Conservation (phyloP, 805 yeast species). For the Candida boleticola region DNA sequence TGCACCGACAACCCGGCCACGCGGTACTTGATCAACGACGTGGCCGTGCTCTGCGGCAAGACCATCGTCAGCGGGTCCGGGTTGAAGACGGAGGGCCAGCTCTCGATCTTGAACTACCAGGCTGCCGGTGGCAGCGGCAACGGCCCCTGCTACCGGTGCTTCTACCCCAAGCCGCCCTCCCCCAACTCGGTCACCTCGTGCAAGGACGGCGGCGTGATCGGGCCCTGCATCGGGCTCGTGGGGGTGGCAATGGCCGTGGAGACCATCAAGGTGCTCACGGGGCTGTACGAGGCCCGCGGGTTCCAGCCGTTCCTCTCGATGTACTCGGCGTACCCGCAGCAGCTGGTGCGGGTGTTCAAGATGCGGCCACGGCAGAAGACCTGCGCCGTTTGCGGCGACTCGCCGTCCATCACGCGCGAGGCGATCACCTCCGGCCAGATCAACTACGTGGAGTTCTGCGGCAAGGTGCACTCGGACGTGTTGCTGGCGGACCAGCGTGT, state of each 20-base stretch:
- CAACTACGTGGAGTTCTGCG: conserved; percentile 77
- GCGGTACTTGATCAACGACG: conserved; percentile 84
- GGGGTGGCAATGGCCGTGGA: conserved; percentile 91
- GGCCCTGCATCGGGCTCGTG: conserved; percentile 92
- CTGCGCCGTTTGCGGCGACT: conserved; percentile 66
- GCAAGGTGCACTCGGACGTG: conserved; percentile 48
- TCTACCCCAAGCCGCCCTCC: conserved; percentile 88
- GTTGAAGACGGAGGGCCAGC: conserved; percentile 85
- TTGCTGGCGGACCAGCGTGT: conserved; percentile 47
- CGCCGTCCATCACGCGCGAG: conserved; percentile 48
- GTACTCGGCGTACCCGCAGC: conserved; percentile 67
- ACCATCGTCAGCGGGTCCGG: conserved; percentile 93
- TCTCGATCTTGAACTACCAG: conserved; percentile 67
- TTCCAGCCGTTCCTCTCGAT: conserved; percentile 69
- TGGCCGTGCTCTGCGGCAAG: conserved; percentile 62
- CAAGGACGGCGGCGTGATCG: conserved; percentile 90
- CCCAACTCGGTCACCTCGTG: conserved; percentile 81
- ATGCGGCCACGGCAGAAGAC: conserved; percentile 65
- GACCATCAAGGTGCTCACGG: conserved; percentile 69
- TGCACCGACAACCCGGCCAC: conserved; percentile 94
- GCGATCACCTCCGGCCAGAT: conserved; percentile 46
- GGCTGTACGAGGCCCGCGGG: conserved; percentile 44
- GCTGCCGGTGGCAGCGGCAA: not conserved
- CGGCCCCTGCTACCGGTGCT: conserved; percentile 95
- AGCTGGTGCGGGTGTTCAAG: conserved; percentile 67